Evolutionary conservation across 345 rosid genomes (phyloP).

Genomic region (Hibiscus mutabilis): DNA sequence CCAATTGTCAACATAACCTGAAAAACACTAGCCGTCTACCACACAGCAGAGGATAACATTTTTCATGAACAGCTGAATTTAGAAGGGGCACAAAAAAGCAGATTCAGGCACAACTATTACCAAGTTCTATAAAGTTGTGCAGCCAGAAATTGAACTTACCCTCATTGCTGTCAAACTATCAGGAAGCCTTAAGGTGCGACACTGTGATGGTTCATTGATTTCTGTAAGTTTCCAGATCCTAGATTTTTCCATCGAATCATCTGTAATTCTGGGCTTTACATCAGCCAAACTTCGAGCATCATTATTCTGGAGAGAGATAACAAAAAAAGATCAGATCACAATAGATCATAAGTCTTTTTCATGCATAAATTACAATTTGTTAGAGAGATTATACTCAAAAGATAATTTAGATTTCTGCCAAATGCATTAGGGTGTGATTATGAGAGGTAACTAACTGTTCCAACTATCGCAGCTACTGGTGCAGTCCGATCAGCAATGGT

Average conservation of each 20-base stretch:
- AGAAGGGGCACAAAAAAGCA: not conserved
- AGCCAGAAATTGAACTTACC: slow-evolving; percentile 32
- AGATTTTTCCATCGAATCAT: slow-evolving; percentile 51
- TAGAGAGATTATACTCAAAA: not conserved
- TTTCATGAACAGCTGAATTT: not conserved
- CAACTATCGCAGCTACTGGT: slow-evolving; percentile 49
- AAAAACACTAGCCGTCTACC: not conserved
- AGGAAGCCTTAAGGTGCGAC: slow-evolving; percentile 63
- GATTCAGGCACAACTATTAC: not conserved
- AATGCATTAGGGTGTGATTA: slow-evolving; percentile 2
- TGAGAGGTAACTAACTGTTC: slow-evolving; percentile 37
- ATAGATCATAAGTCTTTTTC: not conserved
- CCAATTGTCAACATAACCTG: not conserved
- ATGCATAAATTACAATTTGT: not conserved
- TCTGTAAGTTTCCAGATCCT: slow-evolving; percentile 65
- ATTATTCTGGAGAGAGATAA: slow-evolving; percentile 34
- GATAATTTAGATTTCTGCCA: not conserved
- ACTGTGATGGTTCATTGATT: slow-evolving; percentile 67
- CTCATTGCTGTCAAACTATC: slow-evolving; percentile 46
- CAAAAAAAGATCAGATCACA: slow-evolving; percentile 5
- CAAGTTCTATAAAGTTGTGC: not conserved
- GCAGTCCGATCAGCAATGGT: slow-evolving; percentile 45
- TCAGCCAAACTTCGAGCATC: slow-evolving; percentile 49
- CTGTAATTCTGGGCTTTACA: slow-evolving; percentile 60
- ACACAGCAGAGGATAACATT: not conserved